Percentiles rank a stretch among this genome's conserved stretches.
Conservation (phyloP, 2,329 filamentous ascomycete genomes). For the Fusarium euwallaceae region DNA sequence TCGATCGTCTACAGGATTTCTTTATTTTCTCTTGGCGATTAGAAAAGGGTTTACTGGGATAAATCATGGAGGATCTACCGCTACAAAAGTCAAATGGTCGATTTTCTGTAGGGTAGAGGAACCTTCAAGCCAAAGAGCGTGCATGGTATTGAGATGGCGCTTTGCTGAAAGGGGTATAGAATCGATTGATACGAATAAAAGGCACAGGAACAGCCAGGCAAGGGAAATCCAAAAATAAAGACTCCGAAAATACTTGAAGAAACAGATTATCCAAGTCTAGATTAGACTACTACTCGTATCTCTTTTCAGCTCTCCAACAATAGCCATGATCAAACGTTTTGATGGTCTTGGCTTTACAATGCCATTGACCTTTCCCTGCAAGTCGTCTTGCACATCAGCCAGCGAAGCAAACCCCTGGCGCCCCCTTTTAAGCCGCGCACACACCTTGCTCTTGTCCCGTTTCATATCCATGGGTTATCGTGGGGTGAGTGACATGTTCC, state of each 20-base stretch:
- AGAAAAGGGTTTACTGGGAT: not conserved
- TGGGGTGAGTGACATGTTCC: slow-evolving; percentile 1
- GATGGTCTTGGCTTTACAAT: not conserved
- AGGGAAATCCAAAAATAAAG: not conserved
- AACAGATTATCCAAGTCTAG: not conserved
- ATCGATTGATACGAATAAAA: slow-evolving; percentile 7
- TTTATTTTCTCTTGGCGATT: not conserved
- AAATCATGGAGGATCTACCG: not conserved
- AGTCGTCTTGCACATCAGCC: not conserved
- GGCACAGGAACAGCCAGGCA: not conserved
- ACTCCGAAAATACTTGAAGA: not conserved
- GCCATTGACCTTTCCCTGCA: not conserved
- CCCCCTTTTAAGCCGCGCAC: slow-evolving; percentile 38
- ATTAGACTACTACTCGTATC: not conserved
- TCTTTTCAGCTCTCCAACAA: not conserved
- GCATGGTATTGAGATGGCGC: slow-evolving; percentile 2
- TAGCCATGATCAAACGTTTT: not conserved
- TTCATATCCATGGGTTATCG: slow-evolving; percentile 26
- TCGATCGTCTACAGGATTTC: not conserved
- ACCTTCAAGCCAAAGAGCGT: not conserved
- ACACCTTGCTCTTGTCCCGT: slow-evolving; percentile 10
- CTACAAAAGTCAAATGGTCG: not conserved
- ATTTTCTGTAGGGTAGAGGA: slow-evolving; percentile 2
- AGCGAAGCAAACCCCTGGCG: slow-evolving; percentile 13
- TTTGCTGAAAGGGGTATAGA: slow-evolving; percentile 19